Evolutionary conservation across 2,329 filamentous ascomycete genomes (phyloP), one percentile per base, ranked within the genome.

Genomic region (Neonectria neomacrospora): DNA sequence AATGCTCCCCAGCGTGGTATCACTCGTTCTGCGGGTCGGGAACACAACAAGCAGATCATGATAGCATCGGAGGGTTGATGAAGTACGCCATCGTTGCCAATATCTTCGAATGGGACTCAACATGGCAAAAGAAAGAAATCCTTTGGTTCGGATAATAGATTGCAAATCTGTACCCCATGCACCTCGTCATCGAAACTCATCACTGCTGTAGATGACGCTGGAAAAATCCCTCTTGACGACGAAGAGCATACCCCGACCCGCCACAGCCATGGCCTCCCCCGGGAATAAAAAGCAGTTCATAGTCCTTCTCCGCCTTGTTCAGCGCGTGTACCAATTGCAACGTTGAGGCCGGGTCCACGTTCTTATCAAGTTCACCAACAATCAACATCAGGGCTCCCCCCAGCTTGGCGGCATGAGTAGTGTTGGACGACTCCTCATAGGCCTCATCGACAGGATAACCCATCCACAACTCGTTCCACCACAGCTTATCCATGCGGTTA

Each of bases 391-490:
- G 41, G 16, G 68, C 58, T 0, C 71, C 73, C 16, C 59, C 54
- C 9, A 77, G 56, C 63, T 75, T 77, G 11, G 53, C 61, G 22
- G 72, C 75, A 42, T 77, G 69, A 4, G 67, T 72, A 7, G 71
- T 64, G 41, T 75, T 74, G 2, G 74, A 75, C 28, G 69, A 68
- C n/a, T 67, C 66, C 26, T 58, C 64, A 44, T 77, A 77, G 12
- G 68, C 64, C 44, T 70, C 61, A 14, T 76, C 75, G 1, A 77
- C 70, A 1, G 75, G 75, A 32, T 73, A 75, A 2, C 75, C 74
- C 73, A 77, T 76, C 71, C 72, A 77, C 44, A 72, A 53, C 55
- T 77, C 75, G 26, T 73, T 75, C 75, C 75, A 77, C 67, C 71
- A 72, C 9, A 76, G 18, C 56, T 72, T 71, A 41, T 73, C 74